Base-by-base conservation (phyloP, 495 filamentous ascomycete genomes). In the Beverwykella pulmonaria region DNA sequence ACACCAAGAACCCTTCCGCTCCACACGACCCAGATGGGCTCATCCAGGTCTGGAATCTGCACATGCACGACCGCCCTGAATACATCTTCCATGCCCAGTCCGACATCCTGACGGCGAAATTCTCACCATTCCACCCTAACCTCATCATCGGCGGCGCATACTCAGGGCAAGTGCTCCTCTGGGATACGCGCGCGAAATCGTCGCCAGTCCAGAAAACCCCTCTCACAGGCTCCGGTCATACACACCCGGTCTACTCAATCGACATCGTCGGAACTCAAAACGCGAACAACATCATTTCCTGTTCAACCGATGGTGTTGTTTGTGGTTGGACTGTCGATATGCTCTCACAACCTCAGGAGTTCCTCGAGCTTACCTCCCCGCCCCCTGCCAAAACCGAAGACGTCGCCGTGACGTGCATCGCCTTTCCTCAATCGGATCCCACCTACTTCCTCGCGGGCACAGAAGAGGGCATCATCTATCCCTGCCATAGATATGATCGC, bases 281-380 rank as follows among this genome's bases (percentile, higher is more conserved):
- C 76, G 95, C 95, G 53, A 94, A 97, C 77, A 98, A 98, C 73
- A 96, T 99, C 75, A 87, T 99, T 59, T 95, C 92, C 20, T 90
- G 89, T 74, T 97, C 92, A 2, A 99, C 95, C 0, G 95, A 99
- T 72, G 95, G 95, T 61, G 91, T 93, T 34, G 90, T 98, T 65
- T 98, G 95, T 77, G 89, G 91, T 49, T 99, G 95, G 95, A 90
- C 89, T 19, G 88, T 96, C 12, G 95, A 98, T 78, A 98, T 98
- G 92, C 87, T 99, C 34, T 89, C 92, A 0, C 89, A 95, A 72
- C 95, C 95, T 0, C 92, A 97, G 77, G 95, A 99, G 79, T 87
- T 88, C 46, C 84, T 99, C 36, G 90, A 93, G 58, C 84, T 99
- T 22, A 85, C 83, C 23, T 88, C 90, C 1, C 95, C 94, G n/a